phyloP scores from a whole-genome alignment of 179 eudicot genomes.

The Carnegiea gigantea region DNA sequence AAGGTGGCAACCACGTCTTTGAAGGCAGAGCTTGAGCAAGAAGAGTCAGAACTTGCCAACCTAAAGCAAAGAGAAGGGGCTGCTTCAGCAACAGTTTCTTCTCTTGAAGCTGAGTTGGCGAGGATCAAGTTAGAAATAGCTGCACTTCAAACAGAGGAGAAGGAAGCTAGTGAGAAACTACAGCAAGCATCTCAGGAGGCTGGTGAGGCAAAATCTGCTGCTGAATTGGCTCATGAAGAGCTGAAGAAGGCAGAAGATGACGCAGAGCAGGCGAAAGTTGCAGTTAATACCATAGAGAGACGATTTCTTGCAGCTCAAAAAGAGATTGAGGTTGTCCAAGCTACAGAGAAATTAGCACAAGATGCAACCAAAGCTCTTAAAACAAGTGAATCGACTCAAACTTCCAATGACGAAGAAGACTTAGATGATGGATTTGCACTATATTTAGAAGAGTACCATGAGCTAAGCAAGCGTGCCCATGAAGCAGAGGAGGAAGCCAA shows the following conservation, averaged over 20 bases:
- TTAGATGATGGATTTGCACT: constrained; percentile 55
- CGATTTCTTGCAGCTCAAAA: constrained; percentile 64
- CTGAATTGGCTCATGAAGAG: constrained; percentile 60
- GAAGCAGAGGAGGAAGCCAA: constrained; percentile 82
- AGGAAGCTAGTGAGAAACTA: constrained; percentile 62
- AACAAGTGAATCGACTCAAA: constrained; percentile 58
- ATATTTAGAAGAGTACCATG: constrained; percentile 82
- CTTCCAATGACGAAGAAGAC: constrained; percentile 29
- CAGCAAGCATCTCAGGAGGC: constrained; percentile 76
- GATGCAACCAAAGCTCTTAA: constrained; percentile 76
- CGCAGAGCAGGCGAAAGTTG: constrained; percentile 77
- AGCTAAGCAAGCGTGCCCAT: constrained; percentile 70
- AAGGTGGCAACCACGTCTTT: constrained; percentile 62
- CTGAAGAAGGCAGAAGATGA: constrained; percentile 66
- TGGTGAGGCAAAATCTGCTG: constrained; percentile 63
- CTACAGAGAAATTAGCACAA: constrained; percentile 69
- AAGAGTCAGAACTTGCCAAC: constrained; percentile 48
- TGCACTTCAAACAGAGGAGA: constrained; percentile 55
- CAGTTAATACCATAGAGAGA: constrained; percentile 56
- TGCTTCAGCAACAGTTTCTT: constrained; percentile 64
- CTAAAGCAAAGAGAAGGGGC: constrained; percentile 73
- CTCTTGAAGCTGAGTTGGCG: constrained; percentile 77
- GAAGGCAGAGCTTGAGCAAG: constrained; percentile 63
- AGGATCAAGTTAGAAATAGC: constrained; percentile 60
- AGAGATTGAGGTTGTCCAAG: constrained; percentile 90